Percentiles rank a stretch among this genome's conserved stretches.
Conservation (phyloP, 805 yeast genomes). For the Starmerella lactis-condensi region DNA sequence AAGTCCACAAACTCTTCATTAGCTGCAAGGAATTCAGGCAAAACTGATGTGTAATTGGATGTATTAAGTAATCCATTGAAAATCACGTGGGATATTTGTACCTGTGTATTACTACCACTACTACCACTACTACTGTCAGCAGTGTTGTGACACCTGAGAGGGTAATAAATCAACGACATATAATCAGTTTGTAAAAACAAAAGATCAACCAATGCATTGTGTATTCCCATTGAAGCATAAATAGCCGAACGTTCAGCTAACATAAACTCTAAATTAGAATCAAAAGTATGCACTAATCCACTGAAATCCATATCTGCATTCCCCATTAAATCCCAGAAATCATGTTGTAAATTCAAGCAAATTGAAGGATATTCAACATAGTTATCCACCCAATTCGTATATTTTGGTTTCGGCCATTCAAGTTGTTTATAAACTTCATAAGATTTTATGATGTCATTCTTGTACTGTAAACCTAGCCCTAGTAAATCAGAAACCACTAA, state of each 20-base stretch:
- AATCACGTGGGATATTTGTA: too few species aligned
- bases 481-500: conserved; percentile 22
- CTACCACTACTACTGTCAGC: too few species aligned
- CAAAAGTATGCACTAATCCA: conserved; percentile 13
- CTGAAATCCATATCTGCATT: conserved; percentile 13
- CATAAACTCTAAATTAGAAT: conserved; percentile 16
- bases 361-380: conserved; percentile 3
- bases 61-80: too few species aligned
- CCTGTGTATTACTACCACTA: too few species aligned
- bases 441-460: conserved; percentile 11
- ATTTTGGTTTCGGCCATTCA: conserved; percentile 22
- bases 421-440: conserved; percentile 17
- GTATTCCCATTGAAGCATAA: conserved; percentile 20
- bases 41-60: too few species aligned
- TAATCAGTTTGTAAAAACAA: conserved; percentile 22
- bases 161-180: conserved; percentile 20
- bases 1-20: not conserved
- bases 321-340: conserved; percentile 9
- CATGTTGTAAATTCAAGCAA: conserved; percentile 10
- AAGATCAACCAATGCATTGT: conserved; percentile 21
- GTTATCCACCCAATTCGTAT: conserved; percentile 5
- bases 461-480: conserved; percentile 12
- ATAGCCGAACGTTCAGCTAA: conserved; percentile 22
- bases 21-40: not conserved
- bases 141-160: not conserved